A percentile compares a stretch with the other conserved stretches of the same genome.
phyloP scores from a whole-genome alignment of 1,139 yeast genomes.

The Geotrichum siamense region DNA sequence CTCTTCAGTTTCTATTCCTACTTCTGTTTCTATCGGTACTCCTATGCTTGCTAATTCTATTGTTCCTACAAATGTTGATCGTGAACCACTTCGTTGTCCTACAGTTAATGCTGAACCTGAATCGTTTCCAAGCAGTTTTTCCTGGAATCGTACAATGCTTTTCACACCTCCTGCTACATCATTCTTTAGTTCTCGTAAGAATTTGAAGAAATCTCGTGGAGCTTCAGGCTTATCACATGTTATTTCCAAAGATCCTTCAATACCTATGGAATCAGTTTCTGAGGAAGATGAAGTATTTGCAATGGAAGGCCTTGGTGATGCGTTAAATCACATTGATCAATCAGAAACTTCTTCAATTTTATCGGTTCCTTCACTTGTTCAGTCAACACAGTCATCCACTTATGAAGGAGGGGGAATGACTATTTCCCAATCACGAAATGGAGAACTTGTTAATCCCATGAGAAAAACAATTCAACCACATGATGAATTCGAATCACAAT shows the following conservation, averaged over 20 bases:
- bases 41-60: constrained; percentile 18
- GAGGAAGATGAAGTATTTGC: constrained; percentile 23
- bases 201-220: constrained; percentile 17
- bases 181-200: constrained; percentile 13
- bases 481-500: neutral
- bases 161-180: constrained; percentile 33
- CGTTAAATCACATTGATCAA: constrained; percentile 16
- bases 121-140: constrained; percentile 12
- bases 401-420: neutral
- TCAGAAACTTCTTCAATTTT: constrained; percentile 18
- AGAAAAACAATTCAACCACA: neutral
- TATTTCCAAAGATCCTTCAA: constrained; percentile 13
- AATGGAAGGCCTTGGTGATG: constrained; percentile 27
- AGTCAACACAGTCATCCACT: constrained; percentile 13
- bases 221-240: constrained; percentile 18
- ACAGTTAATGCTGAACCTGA: constrained; percentile 21
- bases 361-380: constrained; percentile 29
- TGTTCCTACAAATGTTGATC: constrained; percentile 30
- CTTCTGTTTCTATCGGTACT: constrained; percentile 17
- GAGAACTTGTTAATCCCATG: constrained; percentile 2
- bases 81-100: constrained; percentile 41
- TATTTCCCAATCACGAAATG: neutral
- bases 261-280: constrained; percentile 14
- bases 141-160: constrained; percentile 36
- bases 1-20: constrained; percentile 20